Evolutionary conservation across 371 early-diverging fungal species (phyloP).

Genomic region (Mucor velutinosus): DNA sequence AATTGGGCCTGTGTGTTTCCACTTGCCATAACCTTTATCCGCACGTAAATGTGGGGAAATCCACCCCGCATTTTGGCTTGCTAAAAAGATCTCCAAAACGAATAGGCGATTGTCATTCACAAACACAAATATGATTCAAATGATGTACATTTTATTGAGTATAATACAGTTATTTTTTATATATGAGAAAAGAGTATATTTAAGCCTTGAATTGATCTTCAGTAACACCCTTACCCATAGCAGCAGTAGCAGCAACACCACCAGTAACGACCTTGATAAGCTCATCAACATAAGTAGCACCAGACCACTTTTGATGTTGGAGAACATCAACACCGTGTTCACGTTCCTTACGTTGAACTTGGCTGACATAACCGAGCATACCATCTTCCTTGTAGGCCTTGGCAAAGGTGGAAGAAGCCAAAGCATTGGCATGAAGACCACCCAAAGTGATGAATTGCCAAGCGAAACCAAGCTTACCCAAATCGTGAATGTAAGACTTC

Average conservation of each 20-base stretch:
- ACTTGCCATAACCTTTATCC: constrained; percentile 1
- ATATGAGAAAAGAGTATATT: not conserved
- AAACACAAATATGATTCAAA: not conserved
- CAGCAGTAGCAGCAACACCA: constrained; percentile 93
- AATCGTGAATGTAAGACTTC: constrained; percentile 74
- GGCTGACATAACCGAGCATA: constrained; percentile 95
- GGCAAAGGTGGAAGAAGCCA: constrained; percentile 82
- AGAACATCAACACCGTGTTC: constrained; percentile 89
- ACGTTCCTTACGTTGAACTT: constrained; percentile 94
- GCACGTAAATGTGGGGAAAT: not conserved
- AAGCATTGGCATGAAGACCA: constrained; percentile 95
- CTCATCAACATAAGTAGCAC: constrained; percentile 93
- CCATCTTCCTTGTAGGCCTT: constrained; percentile 85
- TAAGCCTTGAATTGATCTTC: constrained; percentile 72
- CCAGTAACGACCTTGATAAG: constrained; percentile 91
- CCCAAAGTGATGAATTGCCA: constrained; percentile 99
- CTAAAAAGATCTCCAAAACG: not conserved
- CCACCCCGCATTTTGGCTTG: not conserved
- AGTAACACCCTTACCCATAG: constrained; percentile 94
- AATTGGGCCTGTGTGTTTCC: not conserved
- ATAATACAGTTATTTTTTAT: not conserved
- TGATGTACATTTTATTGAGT: not conserved
- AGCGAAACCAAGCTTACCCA: constrained; percentile 92
- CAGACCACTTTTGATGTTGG: constrained; percentile 97
- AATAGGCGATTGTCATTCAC: not conserved